Conservation (phyloP, 139 green algal species). For the Auxenochlorella pyrenoidosa region DNA sequence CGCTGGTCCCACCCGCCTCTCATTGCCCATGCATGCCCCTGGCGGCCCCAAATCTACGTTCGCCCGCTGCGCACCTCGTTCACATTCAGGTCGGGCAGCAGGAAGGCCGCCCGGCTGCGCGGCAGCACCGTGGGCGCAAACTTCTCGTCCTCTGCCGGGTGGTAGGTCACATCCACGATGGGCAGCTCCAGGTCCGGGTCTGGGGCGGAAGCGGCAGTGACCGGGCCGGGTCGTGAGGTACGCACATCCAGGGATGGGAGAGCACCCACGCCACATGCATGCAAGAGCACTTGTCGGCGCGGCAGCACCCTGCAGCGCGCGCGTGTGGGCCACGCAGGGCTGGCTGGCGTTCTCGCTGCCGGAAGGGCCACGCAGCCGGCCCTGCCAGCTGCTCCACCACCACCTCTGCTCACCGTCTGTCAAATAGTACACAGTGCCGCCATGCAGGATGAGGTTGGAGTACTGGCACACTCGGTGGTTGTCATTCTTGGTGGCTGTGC, state of each 20-base stretch:
- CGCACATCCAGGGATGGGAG: not conserved
- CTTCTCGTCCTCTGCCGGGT: not conserved
- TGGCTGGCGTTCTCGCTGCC: not conserved
- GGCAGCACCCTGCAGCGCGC: not conserved
- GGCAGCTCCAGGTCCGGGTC: not conserved
- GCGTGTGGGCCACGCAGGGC: not conserved
- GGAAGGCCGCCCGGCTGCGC: not conserved
- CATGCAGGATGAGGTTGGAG: not conserved
- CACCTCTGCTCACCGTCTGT: not conserved
- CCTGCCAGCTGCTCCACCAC: too few relatives aligned
- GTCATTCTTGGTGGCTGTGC: not conserved
- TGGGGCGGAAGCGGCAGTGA: not conserved
- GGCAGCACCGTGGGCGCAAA: not conserved
- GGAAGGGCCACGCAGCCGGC: too few relatives aligned
- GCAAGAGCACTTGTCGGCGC: not conserved
- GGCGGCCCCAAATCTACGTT: too few relatives aligned
- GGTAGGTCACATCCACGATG: not conserved
- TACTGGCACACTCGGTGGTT: conserved; percentile 10
- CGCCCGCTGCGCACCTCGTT: not conserved
- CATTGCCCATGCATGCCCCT: not conserved
- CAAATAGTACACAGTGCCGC: not conserved
- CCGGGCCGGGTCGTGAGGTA: not conserved
- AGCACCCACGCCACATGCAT: not conserved
- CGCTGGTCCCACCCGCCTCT: not conserved
- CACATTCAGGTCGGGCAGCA: not conserved